Evolutionary conservation across 1,284 basidiomycete genomes (phyloP), one percentile per base, ranked within the genome.

Genomic region (Vanrija sp.): DNA sequence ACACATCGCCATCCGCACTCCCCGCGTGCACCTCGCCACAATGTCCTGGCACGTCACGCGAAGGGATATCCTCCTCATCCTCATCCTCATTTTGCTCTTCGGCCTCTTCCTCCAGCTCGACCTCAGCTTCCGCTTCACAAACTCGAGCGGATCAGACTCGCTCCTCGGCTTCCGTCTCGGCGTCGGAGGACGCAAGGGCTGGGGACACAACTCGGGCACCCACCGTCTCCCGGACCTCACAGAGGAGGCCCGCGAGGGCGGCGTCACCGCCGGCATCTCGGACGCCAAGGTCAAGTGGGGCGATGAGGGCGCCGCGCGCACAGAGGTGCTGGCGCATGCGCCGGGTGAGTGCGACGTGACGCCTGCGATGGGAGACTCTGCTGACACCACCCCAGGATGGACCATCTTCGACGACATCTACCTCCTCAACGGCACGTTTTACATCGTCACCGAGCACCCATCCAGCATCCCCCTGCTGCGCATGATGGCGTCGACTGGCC

Each of bases 321-420:
- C 75, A 6, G 62, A 69, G 39, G 68, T 76, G 16, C 57, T 73
- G 2, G 63, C 65, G 3, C 76, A 78, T 59, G 75, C 75, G 21
- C 76, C 76, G 51, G 76, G 76, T 77, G 46, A 62, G 72, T 69
- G 5, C 21, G 21, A 23, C 21, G 21, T 23, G 21, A 23, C 21
- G 21, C 21, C 21, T 23, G 21, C 21, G 21, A 23, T 23, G 21
- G 3, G 21, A 23, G 21, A 23, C 21, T 23, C 21, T 5, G 38
- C 52, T 52, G 39, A 57, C 40, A 15, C 9, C 29, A 34, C 12
- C 25, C 6, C 50, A 62, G 53, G 89, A 43, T 91, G 88, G 87
- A 90, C 89, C 0, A 74, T 91, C 34, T 88, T 89, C 71, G 81
- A 82, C 45, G 83, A 89, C 65, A 71, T 91, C n/a, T 78, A 78